phyloP scores from a whole-genome alignment of 1,139 yeast genomes.

The Arxiozyma bovina region DNA sequence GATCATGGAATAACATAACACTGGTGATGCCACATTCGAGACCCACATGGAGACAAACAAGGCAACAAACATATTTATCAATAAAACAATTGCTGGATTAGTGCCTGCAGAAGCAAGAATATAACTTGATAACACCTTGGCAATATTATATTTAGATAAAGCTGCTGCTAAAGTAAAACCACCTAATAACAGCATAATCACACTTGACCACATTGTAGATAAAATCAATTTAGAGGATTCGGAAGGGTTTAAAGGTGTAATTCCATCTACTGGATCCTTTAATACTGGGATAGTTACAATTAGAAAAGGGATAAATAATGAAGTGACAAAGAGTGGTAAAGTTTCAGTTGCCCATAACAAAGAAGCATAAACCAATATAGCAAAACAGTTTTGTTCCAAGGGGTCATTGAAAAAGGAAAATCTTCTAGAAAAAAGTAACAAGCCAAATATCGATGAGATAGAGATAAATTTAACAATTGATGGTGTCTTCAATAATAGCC shows the following conservation, averaged over 20 bases:
- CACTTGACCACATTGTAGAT: slow-evolving; percentile 90
- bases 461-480: slow-evolving; percentile 4
- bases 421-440: background rate
- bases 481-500: background rate
- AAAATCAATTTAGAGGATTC: slow-evolving; percentile 71
- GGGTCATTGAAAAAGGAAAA: slow-evolving; percentile 38
- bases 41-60: slow-evolving; percentile 90
- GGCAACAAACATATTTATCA: slow-evolving; percentile 79
- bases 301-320: slow-evolving; percentile 70
- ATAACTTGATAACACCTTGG: slow-evolving; percentile 73
- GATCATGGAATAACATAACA: slow-evolving; percentile 77
- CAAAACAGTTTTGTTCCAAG: slow-evolving; percentile 70
- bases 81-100: slow-evolving; percentile 64
- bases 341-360: slow-evolving; percentile 92
- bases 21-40: slow-evolving; percentile 94
- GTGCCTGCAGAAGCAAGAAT: slow-evolving; percentile 79
- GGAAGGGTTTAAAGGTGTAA: slow-evolving; percentile 46
- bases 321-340: slow-evolving; percentile 78
- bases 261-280: slow-evolving; percentile 42
- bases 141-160: slow-evolving; percentile 78
- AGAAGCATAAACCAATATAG: slow-evolving; percentile 70
- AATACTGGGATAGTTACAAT: slow-evolving; percentile 67
- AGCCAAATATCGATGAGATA: slow-evolving; percentile 3
- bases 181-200: slow-evolving; percentile 77
- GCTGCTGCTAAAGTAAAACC: slow-evolving; percentile 95